phyloP scores from a whole-genome alignment of 2,329 filamentous ascomycete species.

The Lizonia empirigonia region DNA sequence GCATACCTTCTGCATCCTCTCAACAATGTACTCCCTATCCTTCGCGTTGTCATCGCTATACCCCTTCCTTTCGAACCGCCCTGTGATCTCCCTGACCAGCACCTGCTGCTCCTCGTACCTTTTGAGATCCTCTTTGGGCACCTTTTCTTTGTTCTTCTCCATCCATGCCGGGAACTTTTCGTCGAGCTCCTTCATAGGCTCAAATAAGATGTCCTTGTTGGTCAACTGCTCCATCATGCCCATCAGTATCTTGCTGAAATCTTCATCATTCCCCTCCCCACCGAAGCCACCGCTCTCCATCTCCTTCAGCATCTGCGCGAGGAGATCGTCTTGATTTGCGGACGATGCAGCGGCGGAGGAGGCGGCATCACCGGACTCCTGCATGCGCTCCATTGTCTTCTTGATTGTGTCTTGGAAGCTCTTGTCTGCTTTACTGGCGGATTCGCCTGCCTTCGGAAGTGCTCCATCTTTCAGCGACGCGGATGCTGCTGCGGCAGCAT shows the following conservation, averaged over 20 bases:
- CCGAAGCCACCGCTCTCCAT: slow-evolving; percentile 69
- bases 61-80: slow-evolving; percentile 79
- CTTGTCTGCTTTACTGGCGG: slow-evolving; percentile 58
- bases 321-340: slow-evolving; percentile 69
- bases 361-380: slow-evolving; percentile 82
- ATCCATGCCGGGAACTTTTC: slow-evolving; percentile 94
- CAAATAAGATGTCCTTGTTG: slow-evolving; percentile 96
- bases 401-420: slow-evolving; percentile 92
- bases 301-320: slow-evolving; percentile 91
- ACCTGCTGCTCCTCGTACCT: slow-evolving; percentile 81
- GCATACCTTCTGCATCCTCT: slow-evolving; percentile 92
- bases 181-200: slow-evolving; percentile 96
- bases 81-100: slow-evolving; percentile 84
- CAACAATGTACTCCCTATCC: slow-evolving; percentile 91
- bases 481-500: slow-evolving; percentile 37
- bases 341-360: slow-evolving; percentile 75
- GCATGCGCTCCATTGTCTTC: slow-evolving; percentile 95
- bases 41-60: slow-evolving; percentile 82
- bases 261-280: slow-evolving; percentile 69
- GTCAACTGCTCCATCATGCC: slow-evolving; percentile 99
- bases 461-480: slow-evolving; percentile 20
- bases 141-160: slow-evolving; percentile 71
- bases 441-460: slow-evolving; percentile 11
- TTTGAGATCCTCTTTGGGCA: slow-evolving; percentile 71
- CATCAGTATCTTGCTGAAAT: slow-evolving; percentile 92